Evolutionary conservation across 176 grass and related monocot species (phyloP), one percentile per base, ranked within the genome.

Genomic region (Pontederia paniculata): DNA sequence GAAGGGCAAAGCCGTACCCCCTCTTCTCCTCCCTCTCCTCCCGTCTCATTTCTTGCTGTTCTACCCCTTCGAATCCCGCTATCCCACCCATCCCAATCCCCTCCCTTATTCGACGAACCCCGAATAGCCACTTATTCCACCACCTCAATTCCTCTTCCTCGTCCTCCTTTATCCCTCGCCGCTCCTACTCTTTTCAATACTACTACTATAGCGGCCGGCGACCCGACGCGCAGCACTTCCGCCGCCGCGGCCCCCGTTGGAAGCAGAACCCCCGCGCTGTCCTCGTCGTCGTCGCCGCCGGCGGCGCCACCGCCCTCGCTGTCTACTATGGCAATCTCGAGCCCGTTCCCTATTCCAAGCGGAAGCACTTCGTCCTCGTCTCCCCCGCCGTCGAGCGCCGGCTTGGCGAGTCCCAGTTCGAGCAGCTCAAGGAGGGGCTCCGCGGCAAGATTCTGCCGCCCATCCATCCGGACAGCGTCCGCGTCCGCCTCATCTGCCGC

Each of bases 251-350:
- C n/a, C 49, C 56, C 2, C 76, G 61, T 57, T 96, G 91, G 91
- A 89, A 81, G 76, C 86, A 86, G 54, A 83, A 96, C 76, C 74
- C 54, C n/a, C 82, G 82, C 42, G 78, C 82, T 63, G 55, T 86
- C 55, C 22, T 53, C 46, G 56, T 81, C 2, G 82, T 45, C 41
- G 60, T 80, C 9, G 1, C 86, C 46, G 0, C 84, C 56, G 13
- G 76, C 16, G 79, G 85, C 20, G 74, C 73, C 55, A 66, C 22
- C 14, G 57, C 54, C 5, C 19, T 50, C 16, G 58, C 45, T 21
- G 18, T 96, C 63, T 96, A 96, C 77, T 84, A 85, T 64, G 82
- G 91, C 42, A 83, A 96, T 67, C 74, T 96, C 45, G 91, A 96
- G 82, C 64, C 60, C 2, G 82, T 96, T 49, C 91, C 91, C 60